Base-by-base conservation (phyloP, 495 filamentous ascomycete genomes). In the Penicillium tannophilum region DNA sequence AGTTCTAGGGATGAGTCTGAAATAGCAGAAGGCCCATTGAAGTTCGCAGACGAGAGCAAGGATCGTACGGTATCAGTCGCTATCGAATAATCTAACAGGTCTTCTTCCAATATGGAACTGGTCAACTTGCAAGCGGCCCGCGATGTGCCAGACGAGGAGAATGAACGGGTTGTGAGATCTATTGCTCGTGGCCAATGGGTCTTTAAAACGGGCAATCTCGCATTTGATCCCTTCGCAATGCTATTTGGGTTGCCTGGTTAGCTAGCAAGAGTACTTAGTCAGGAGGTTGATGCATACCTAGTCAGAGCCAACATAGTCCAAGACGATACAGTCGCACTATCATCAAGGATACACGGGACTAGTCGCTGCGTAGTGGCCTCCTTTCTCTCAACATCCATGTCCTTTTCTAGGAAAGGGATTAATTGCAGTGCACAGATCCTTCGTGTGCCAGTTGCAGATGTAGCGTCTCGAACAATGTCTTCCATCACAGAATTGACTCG, bases 121-220 rank as follows among this genome's bases (percentile, higher is more conserved):
- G 96, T 81, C 8, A 96, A 74, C 64, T 90, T 82, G 63, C 91
- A 93, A 42, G 94, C 91, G 55, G 90, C 85, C 57, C 94, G 86
- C 47, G 89, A 94, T 11, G 84, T 90, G 3, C 76, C 68, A 43
- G 86, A 80, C 30, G 89, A 87, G 42, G 86, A 88, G 28, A 94
- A 77, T 56, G 84, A 83, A 30, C 92, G 84, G 43, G 82, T 82
- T 30, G 88, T 82, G 10, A 91, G 72, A 54, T 92, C 87, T 89
- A 92, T 95, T 39, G 85, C 78, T 58, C 88, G 84, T 36, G 82
- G 77, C 93, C 93, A 97, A 31, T 73, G 61, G 12, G 44, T 42
- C 52, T 63, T 73, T 7, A 87, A 43, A 11, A 56, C 56, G 8
- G 67, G 44, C 10, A 55, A 55, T 33, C 64, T 58, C 31, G 74